Percentiles rank a stretch among this genome's conserved stretches.
These are phyloP conservation scores for Podaxis sp. DNA, from an alignment of 768 basidiomycete species.

Conservation along the genomic window DNA sequence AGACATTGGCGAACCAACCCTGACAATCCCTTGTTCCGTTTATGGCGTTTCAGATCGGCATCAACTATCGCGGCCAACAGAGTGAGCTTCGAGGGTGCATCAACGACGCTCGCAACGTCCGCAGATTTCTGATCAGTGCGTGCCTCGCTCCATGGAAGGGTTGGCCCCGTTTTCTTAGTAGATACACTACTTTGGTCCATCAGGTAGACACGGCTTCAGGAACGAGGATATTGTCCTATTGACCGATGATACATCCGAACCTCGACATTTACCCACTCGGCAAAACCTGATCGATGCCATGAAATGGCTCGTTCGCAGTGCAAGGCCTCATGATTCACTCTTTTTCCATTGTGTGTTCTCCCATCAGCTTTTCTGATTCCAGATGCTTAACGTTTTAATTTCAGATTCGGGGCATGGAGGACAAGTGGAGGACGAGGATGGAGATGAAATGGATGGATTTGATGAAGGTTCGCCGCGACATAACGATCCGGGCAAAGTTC, in stretches of 20 bases:
- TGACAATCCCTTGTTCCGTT: constrained; percentile 1
- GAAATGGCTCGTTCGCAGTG: constrained; percentile 66
- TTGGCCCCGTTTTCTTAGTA: background rate
- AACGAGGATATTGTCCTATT: constrained; percentile 66
- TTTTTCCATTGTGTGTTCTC: constrained; percentile 68
- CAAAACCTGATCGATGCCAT: constrained; percentile 49
- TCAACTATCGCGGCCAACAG: constrained; percentile 69
- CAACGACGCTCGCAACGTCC: constrained; percentile 76
- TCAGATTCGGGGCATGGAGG: constrained; percentile 95
- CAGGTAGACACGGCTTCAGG: constrained; percentile 49
- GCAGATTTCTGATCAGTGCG: constrained; percentile 64
- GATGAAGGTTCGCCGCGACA: constrained; percentile 60
- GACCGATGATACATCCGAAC: constrained; percentile 56
- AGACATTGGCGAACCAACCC: background rate
- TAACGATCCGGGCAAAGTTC: background rate
- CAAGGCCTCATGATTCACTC: constrained; percentile 67
- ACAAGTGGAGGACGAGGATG: constrained; percentile 74
- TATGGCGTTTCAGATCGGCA: constrained; percentile 57
- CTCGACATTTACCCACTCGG: constrained; percentile 43
- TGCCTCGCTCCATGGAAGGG: background rate
- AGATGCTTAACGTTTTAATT: background rate
- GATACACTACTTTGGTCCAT: background rate
- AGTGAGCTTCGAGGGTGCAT: constrained; percentile 74
- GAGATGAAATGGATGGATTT: constrained; percentile 77
- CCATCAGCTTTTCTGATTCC: background rate